Base-by-base conservation (phyloP, 306 rosid genomes). In the Rosa rugosa region DNA sequence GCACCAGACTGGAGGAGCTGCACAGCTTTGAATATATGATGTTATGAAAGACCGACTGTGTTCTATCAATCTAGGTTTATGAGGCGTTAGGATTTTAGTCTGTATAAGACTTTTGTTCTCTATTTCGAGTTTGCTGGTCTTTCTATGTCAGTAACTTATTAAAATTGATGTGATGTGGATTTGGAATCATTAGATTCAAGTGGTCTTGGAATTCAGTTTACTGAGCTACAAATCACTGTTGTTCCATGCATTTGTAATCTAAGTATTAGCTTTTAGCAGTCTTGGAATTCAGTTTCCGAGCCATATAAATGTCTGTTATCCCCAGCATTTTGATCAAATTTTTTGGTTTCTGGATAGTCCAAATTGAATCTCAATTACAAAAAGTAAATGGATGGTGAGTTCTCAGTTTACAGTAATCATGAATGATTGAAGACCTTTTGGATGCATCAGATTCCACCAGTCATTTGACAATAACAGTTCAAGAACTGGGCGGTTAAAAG, bases 1-100 rank as follows among this genome's bases (percentile, higher is more conserved):
- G 86, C 94, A 91, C 84, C 97, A 91, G 74, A 88, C 85, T 11
- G 97, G 92, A 5, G 92, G 91, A 83, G 70, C 79, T 66, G 36
- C 53, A 46, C 47, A 63, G 22, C 31, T 22, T 25, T 59, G 79
- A 76, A 45, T 2, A 65, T 59, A 34, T 36, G 3, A 5, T 76
- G 22, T 18, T 46, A 2, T 63, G 72, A 9, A 75, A 34, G 64
- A 44, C 75, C 13, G 0, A 36, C 25, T 53, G 3, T 59, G 18
- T 25, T 75, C 71, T 60, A 75, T 60, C 62, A 16, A 45, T 76
- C 13, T 63, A 47, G 47, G 60, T 63, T 20, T 45, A 20, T 63
- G 22, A 5, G 27, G 36, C 20, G 1, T 27, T 63, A 75, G 72
- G 63, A 3, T 46, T 63, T 63, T 75, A 27, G 41, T 62, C 11